phyloP scores from a whole-genome alignment of 148 eudicot species.

The Vaccinium myrtillus region DNA sequence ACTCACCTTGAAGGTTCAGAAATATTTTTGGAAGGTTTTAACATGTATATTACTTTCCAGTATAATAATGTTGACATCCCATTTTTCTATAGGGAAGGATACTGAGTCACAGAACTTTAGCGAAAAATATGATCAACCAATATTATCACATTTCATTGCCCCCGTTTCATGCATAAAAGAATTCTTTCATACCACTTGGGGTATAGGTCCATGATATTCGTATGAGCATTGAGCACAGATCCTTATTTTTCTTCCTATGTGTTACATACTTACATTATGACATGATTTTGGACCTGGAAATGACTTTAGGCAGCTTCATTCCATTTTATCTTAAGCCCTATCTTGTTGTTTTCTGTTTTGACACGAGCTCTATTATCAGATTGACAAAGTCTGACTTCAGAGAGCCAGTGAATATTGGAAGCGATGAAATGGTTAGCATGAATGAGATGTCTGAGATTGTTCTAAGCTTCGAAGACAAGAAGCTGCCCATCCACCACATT shows the following conservation, averaged over 20 bases:
- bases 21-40: not conserved
- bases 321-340: not conserved
- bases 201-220: not conserved
- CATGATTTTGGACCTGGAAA: not conserved
- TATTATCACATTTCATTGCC: no score
- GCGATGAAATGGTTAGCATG: slow-evolving; percentile 99
- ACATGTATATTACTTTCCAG: not conserved
- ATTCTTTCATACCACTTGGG: not conserved
- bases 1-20: not conserved
- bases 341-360: not conserved
- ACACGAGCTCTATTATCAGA: slow-evolving; percentile 31
- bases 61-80: not conserved
- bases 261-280: not conserved
- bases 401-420: slow-evolving; percentile 94
- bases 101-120: not conserved
- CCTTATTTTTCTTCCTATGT: not conserved
- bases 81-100: not conserved
- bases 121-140: not conserved
- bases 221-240: not conserved
- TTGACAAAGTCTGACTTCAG: slow-evolving; percentile 88
- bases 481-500: slow-evolving; percentile 85
- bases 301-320: not conserved
- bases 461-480: slow-evolving; percentile 74
- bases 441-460: slow-evolving; percentile 97
- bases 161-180: not conserved